phyloP scores from a whole-genome alignment of 306 rosid species.

The Pueraria montana region DNA sequence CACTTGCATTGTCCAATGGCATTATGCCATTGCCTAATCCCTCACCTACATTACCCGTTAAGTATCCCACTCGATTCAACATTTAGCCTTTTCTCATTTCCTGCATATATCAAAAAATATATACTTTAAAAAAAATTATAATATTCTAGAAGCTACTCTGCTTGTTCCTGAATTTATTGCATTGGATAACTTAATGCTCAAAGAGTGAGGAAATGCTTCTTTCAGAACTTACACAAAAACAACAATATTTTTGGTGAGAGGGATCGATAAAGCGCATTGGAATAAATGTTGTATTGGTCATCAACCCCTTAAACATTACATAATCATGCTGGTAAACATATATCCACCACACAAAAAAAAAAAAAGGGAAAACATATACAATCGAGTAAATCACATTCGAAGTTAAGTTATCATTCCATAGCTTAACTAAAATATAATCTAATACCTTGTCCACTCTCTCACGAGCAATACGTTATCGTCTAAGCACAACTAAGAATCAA shows the following conservation, averaged over 20 bases:
- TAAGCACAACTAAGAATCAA: too few species aligned
- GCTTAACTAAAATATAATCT: too few species aligned
- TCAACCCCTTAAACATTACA: not conserved
- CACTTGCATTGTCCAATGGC: not conserved
- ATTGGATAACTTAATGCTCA: not conserved
- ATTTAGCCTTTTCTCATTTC: too few species aligned
- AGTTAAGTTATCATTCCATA: not conserved
- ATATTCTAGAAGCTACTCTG: not conserved
- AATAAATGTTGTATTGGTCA: not conserved
- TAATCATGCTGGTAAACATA: not conserved
- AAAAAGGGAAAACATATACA: too few species aligned
- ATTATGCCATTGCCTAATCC: not conserved
- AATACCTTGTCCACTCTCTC: too few species aligned
- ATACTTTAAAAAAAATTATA: too few species aligned
- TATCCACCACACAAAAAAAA: too few species aligned
- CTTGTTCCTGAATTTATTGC: not conserved
- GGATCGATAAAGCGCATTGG: too few species aligned
- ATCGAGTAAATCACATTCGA: not conserved
- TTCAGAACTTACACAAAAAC: not conserved
- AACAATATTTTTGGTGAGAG: too few species aligned
- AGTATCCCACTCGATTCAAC: too few species aligned
- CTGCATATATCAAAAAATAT: not conserved
- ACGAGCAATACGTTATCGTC: too few species aligned
- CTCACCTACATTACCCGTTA: not conserved
- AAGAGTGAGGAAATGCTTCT: not conserved